Percentiles rank a stretch among this genome's conserved stretches.
Evolutionary conservation across 1,139 yeast genomes (phyloP).

Genomic region (Candida sp.): DNA sequence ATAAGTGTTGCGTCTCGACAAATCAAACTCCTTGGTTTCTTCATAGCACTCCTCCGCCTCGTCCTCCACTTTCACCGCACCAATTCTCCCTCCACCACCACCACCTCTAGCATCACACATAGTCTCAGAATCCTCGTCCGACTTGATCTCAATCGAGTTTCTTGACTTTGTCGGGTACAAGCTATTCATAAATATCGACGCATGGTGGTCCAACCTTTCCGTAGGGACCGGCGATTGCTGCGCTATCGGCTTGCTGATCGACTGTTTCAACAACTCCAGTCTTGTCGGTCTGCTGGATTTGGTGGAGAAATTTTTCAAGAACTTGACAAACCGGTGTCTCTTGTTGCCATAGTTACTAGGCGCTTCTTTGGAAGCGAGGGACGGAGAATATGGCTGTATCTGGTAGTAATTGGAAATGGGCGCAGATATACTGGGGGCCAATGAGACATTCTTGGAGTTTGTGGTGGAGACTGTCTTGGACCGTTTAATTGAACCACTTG

Average conservation of each 20-base stretch:
- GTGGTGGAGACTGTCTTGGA: neutral
- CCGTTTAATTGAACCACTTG: constrained; percentile 1
- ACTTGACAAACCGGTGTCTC: constrained; percentile 6
- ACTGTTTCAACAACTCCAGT: constrained; percentile 10
- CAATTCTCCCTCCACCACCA: neutral
- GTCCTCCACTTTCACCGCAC: neutral
- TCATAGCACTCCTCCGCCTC: neutral
- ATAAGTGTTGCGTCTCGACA: constrained; percentile 4
- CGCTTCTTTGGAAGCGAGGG: constrained; percentile 5
- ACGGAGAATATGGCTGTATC: constrained; percentile 4
- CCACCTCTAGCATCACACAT: neutral
- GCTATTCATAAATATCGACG: constrained; percentile 9
- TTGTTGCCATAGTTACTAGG: neutral
- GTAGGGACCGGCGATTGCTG: constrained; percentile 1
- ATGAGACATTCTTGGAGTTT: neutral
- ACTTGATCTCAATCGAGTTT: constrained; percentile 11
- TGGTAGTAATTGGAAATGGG: constrained; percentile 1
- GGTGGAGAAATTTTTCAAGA: constrained; percentile 11
- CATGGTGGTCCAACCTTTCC: neutral
- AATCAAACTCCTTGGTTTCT: constrained; percentile 1
- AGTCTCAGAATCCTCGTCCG: constrained; percentile 5
- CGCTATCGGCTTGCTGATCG: constrained; percentile 13
- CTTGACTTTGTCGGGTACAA: constrained; percentile 9
- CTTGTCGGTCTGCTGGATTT: constrained; percentile 3
- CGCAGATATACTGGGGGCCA: constrained; percentile 3